A percentile compares a stretch with the other conserved stretches of the same genome.
phyloP scores from a whole-genome alignment of 192 early-diverging fungal genomes.

The Rhizoclosmatium globosum region DNA sequence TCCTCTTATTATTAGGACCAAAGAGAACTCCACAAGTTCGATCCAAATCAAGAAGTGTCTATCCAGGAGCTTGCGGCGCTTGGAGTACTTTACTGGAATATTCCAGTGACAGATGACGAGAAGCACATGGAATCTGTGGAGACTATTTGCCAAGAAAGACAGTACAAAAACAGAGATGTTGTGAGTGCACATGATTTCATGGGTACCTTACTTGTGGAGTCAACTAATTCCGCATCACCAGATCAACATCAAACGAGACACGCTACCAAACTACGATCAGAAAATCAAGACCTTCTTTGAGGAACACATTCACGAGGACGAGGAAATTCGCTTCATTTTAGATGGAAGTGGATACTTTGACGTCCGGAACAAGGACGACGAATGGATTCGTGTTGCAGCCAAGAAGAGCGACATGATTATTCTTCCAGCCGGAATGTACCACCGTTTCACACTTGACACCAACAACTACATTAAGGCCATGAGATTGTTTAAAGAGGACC shows the following conservation, averaged over 20 bases:
- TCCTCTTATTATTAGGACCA: slow-evolving; percentile 60
- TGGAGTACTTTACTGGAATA: slow-evolving; percentile 79
- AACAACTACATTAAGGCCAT: slow-evolving; percentile 89
- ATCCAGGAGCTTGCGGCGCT: slow-evolving; percentile 69
- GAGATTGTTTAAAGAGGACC: slow-evolving; percentile 64
- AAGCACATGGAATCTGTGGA: slow-evolving; percentile 67
- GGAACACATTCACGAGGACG: slow-evolving; percentile 69
- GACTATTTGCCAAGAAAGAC: slow-evolving; percentile 72
- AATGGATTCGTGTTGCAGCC: slow-evolving; percentile 90
- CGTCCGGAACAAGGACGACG: slow-evolving; percentile 59
- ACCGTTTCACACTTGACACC: slow-evolving; percentile 94
- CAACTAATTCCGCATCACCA: slow-evolving; percentile 13
- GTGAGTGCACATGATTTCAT: slow-evolving; percentile 46
- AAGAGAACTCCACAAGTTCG: slow-evolving; percentile 82
- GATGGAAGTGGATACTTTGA: slow-evolving; percentile 97
- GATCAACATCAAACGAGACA: slow-evolving; percentile 84
- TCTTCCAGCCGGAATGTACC: slow-evolving; percentile 95
- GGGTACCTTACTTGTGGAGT: background rate
- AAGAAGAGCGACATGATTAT: slow-evolving; percentile 84
- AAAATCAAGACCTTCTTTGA: slow-evolving; percentile 94
- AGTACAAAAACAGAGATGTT: slow-evolving; percentile 92
- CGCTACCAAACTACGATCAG: slow-evolving; percentile 87
- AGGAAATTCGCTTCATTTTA: slow-evolving; percentile 94
- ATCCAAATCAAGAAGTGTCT: slow-evolving; percentile 66
- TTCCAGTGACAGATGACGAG: slow-evolving; percentile 62